These are phyloP conservation scores for Leccinum variicolor DNA, from an alignment of 768 basidiomycete species.

Conservation along the genomic window DNA sequence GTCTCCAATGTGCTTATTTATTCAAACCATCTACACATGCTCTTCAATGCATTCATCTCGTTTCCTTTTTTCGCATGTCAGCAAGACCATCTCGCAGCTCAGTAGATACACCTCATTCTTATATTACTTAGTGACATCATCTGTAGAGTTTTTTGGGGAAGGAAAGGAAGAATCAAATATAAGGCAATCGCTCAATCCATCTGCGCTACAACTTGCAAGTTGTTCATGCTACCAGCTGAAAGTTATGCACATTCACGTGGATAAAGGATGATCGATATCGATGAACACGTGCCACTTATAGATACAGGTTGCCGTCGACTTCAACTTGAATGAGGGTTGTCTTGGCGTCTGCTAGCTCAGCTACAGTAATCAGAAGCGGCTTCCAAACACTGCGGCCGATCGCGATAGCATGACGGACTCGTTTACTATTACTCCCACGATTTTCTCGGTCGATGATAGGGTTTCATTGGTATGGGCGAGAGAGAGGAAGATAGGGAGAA, in stretches of 20 bases:
- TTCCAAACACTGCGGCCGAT: background rate
- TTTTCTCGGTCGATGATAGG: background rate
- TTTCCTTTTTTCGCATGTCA: slow-evolving; percentile 1
- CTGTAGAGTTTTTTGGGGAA: slow-evolving; percentile 17
- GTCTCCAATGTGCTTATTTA: slow-evolving; percentile 1
- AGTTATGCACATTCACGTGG: background rate
- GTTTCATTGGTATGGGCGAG: background rate
- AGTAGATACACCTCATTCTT: slow-evolving; percentile 16
- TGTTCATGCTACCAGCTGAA: too few relatives aligned
- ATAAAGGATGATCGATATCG: background rate
- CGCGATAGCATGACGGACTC: background rate
- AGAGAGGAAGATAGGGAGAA: too few relatives aligned
- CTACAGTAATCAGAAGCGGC: too few relatives aligned
- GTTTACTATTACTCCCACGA: background rate
- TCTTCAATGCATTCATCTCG: slow-evolving; percentile 2
- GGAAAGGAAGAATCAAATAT: slow-evolving; percentile 15
- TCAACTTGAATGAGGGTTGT: too few relatives aligned
- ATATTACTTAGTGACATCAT: slow-evolving; percentile 22
- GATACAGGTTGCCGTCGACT: background rate
- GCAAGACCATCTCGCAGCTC: slow-evolving; percentile 9
- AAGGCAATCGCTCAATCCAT: background rate
- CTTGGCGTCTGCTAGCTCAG: background rate
- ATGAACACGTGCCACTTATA: too few relatives aligned
- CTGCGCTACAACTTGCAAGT: background rate
- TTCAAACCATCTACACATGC: background rate